Evolutionary conservation across 345 rosid species (phyloP).

Genomic region (Euphorbia pulcherrima): DNA sequence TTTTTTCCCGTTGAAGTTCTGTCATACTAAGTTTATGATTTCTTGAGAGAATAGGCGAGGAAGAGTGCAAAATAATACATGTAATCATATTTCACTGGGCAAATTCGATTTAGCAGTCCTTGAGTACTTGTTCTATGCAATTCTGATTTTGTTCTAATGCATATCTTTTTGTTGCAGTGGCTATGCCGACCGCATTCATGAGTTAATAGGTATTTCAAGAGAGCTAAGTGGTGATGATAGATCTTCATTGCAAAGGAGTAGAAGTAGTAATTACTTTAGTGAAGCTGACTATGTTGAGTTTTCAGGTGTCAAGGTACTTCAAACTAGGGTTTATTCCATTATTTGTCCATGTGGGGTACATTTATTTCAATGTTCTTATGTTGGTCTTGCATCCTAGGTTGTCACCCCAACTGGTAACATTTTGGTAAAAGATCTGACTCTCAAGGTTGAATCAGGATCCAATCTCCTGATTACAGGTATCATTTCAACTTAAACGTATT

Average conservation of each 20-base stretch:
- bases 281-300: conserved; percentile 91
- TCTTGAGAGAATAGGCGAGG: conserved; percentile 8
- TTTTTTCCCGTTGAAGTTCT: too few species aligned
- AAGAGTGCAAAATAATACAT: not conserved
- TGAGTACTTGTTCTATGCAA: not conserved
- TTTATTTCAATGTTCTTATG: conserved; percentile 18
- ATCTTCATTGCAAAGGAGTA: conserved; percentile 56
- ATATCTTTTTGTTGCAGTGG: conserved; percentile 55
- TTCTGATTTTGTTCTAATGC: conserved; percentile 6
- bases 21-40: too few species aligned
- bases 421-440: conserved; percentile 85
- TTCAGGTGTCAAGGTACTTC: conserved; percentile 84
- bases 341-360: conserved; percentile 9
- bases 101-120: conserved; percentile 3
- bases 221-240: conserved; percentile 68
- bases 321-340: conserved; percentile 12
- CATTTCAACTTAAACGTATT: conserved; percentile 17
- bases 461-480: conserved; percentile 97
- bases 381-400: conserved; percentile 51
- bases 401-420: conserved; percentile 91
- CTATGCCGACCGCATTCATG: conserved; percentile 96
- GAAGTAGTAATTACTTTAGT: conserved; percentile 66
- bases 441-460: conserved; percentile 85
- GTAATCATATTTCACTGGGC: not conserved
- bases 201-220: conserved; percentile 74